Evolutionary conservation across 495 filamentous ascomycete genomes (phyloP), one percentile per base, ranked within the genome.

Genomic region (Entonaema liquescens): DNA sequence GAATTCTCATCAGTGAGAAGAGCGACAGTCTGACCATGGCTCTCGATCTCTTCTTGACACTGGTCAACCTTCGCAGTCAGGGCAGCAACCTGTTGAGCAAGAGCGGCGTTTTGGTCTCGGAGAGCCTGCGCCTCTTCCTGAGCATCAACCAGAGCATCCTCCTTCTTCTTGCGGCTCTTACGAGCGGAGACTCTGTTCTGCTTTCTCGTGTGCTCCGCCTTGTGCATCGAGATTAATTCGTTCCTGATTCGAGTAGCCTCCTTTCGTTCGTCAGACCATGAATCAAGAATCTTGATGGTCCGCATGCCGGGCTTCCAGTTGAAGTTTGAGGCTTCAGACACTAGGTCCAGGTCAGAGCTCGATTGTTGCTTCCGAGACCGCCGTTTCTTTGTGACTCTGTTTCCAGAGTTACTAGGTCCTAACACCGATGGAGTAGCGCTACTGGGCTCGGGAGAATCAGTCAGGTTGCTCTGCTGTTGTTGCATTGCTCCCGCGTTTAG

Each of bases 181-280:
- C 53, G 53, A 31, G 53, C 53, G 8, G 53, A 56, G 28, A 33
- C 29, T 8, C 28, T 21, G 29, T 56, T 56, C 29, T 56, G 53
- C 0, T 23, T 6, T 5, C 29, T 8, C 0, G 17, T 35, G 5
- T 56, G 53, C 7, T 36, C 29, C 2, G 26, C 28, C 29, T 56
- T 56, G 29, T 8, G 5, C 7, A 5, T 17, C 1, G 53, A 33
- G 17, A 56, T 56, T 9, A 15, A 12, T n/a, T 35, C 17, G n/a
- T 56, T 56, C 1, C 29, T 56, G 12, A 11, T 56, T 0, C 29
- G 26, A 1, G 17, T 17, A 2, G 5, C 17, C 28, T 35, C 9
- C 29, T 56, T 56, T 13, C n/a, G n/a, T 7, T 56, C 28, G 15
- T 56, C 53, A 1, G 53, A 17, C 53, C 53, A 56, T 1, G 28